Conservation (phyloP, 225 moss, liverwort and hornwort species). For the Asterella californica region DNA sequence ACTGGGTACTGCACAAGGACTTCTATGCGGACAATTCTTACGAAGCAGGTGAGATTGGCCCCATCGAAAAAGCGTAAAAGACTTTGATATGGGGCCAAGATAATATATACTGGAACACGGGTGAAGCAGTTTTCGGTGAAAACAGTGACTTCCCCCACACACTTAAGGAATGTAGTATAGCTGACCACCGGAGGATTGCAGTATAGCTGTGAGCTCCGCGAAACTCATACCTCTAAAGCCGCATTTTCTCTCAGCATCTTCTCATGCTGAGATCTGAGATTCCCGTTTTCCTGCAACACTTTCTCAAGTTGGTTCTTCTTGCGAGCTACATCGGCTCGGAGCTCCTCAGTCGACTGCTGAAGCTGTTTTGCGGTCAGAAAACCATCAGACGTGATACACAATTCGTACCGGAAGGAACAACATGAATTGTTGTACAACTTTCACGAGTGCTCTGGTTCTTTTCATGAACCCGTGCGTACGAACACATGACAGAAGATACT, state of each 20-base stretch:
- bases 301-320: constrained; percentile 48
- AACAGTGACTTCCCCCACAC: too few relatives aligned
- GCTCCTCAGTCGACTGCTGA: constrained; percentile 41
- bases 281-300: constrained; percentile 45
- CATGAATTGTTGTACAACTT: not conserved
- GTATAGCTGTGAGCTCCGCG: not conserved
- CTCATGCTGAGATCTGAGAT: not conserved
- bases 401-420: not conserved
- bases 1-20: too few relatives aligned
- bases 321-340: constrained; percentile 39
- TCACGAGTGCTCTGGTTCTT: too few relatives aligned
- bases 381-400: not conserved
- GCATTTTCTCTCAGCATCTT: not conserved
- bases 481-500: not conserved
- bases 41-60: not conserved
- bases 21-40: not conserved
- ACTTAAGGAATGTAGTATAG: too few relatives aligned
- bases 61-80: not conserved
- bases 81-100: too few relatives aligned
- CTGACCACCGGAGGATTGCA: not conserved
- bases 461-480: too few relatives aligned
- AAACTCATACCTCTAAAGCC: not conserved
- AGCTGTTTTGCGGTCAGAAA: constrained; percentile 9
- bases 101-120: too few relatives aligned
- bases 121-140: too few relatives aligned